Evolutionary conservation across 2,329 filamentous ascomycete genomes (phyloP).

Genomic region (Scortechinia acanthostroma): DNA sequence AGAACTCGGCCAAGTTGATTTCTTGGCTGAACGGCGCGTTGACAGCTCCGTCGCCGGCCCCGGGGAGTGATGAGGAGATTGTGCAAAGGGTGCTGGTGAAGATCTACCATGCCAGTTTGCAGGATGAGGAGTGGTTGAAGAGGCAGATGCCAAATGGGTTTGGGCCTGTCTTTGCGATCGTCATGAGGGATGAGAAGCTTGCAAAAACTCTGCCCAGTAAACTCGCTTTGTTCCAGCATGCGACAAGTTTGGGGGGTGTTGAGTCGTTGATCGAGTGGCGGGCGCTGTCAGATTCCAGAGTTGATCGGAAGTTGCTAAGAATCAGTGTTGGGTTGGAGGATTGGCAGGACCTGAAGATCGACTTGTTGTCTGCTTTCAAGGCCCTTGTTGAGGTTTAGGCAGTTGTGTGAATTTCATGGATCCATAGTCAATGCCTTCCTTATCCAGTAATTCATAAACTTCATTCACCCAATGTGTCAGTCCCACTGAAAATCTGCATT

Average conservation of each 20-base stretch:
- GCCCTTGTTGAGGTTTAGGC: constrained; percentile 23
- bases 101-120: constrained; percentile 56
- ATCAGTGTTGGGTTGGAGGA: constrained; percentile 64
- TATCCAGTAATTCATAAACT: too few species aligned
- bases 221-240: constrained; percentile 63
- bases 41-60: background rate
- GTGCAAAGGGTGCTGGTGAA: constrained; percentile 38
- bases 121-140: constrained; percentile 48
- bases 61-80: background rate
- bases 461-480: too few species aligned
- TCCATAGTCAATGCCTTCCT: too few species aligned
- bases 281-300: constrained; percentile 54
- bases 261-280: constrained; percentile 72
- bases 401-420: too few species aligned
- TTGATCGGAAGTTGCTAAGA: constrained; percentile 51
- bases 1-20: constrained; percentile 47
- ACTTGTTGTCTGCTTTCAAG: constrained; percentile 47
- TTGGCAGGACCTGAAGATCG: constrained; percentile 57
- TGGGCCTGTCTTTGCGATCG: constrained; percentile 61
- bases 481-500: too few species aligned
- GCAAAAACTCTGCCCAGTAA: constrained; percentile 52
- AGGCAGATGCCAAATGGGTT: constrained; percentile 68
- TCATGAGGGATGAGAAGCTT: constrained; percentile 36
- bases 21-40: constrained; percentile 41
- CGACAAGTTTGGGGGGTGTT: constrained; percentile 64